Percentiles rank a stretch among this genome's conserved stretches.
Evolutionary conservation across 2,329 filamentous ascomycete genomes (phyloP).

Genomic region (Albophoma yamanashiensis): DNA sequence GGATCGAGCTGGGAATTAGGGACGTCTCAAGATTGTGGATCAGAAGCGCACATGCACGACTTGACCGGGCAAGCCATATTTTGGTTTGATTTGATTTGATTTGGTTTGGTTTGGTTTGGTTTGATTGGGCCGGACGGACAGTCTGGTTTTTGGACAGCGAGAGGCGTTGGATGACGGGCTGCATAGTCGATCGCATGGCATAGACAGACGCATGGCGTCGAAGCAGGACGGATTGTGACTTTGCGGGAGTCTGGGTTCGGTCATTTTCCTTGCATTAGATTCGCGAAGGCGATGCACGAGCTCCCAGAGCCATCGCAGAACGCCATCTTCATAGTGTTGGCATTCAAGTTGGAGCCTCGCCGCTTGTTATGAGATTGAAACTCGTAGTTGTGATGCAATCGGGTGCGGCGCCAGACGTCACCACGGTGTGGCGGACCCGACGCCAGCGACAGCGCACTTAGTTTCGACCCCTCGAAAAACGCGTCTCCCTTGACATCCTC

Average conservation of each 20-base stretch:
- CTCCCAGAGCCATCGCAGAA: neutral
- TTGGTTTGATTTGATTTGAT: neutral
- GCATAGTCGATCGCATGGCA: neutral
- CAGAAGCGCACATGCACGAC: neutral
- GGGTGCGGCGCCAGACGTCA: neutral
- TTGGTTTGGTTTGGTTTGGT: neutral
- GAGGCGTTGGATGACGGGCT: neutral
- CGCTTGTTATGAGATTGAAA: too few relatives aligned
- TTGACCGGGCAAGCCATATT: neutral
- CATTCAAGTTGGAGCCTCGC: too few relatives aligned
- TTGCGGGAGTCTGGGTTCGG: neutral
- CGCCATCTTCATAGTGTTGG: neutral
- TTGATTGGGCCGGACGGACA: neutral
- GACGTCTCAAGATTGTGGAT: neutral
- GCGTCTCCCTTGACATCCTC: neutral
- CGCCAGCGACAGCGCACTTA: neutral
- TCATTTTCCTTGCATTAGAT: neutral
- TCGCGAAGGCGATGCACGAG: neutral
- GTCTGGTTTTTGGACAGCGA: neutral
- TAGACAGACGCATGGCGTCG: neutral
- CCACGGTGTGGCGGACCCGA: neutral
- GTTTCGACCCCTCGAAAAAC: neutral
- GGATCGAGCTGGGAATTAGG: neutral
- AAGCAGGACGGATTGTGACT: neutral
- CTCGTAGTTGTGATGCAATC: neutral